Evolutionary conservation across 2,329 filamentous ascomycete species (phyloP).

Genomic region (Exutisphaerella laricina): DNA sequence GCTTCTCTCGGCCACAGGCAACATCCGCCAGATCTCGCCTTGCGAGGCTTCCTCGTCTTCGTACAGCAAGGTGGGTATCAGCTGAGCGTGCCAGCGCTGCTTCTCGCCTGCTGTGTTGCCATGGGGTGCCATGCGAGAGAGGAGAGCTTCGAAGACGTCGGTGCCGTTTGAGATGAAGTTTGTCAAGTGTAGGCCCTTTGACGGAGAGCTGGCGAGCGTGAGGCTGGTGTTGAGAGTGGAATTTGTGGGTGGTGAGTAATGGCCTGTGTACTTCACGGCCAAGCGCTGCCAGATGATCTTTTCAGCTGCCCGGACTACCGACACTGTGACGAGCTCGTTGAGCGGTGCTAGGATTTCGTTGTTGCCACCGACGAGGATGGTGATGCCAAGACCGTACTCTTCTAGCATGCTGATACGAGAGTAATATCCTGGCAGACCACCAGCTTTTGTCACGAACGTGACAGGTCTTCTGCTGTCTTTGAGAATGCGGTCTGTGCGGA

Average conservation of each 20-base stretch:
- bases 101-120: not conserved
- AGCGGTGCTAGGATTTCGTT: conserved; percentile 24
- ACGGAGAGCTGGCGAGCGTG: conserved; percentile 12
- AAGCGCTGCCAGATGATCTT: conserved; percentile 20
- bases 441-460: conserved; percentile 43
- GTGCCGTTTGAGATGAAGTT: conserved; percentile 27
- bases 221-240: conserved; percentile 23
- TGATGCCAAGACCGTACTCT: conserved; percentile 42
- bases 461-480: conserved; percentile 34
- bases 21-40: conserved; percentile 29
- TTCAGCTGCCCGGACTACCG: conserved; percentile 34
- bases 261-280: conserved; percentile 16
- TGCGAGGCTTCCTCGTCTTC: conserved; percentile 22
- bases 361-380: conserved; percentile 36
- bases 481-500: conserved; percentile 38
- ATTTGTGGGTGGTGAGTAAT: conserved; percentile 11
- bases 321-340: conserved; percentile 28
- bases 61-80: conserved; percentile 26
- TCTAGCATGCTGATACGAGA: conserved; percentile 39
- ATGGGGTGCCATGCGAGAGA: not conserved
- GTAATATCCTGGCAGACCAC: conserved; percentile 40
- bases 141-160: conserved; percentile 15
- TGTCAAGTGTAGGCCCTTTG: conserved; percentile 21
- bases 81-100: conserved; percentile 20
- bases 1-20: conserved; percentile 15